Evolutionary conservation across 805 yeast species (phyloP), one percentile per base, ranked within the genome.

Genomic region (Metschnikowia vanudenii): DNA sequence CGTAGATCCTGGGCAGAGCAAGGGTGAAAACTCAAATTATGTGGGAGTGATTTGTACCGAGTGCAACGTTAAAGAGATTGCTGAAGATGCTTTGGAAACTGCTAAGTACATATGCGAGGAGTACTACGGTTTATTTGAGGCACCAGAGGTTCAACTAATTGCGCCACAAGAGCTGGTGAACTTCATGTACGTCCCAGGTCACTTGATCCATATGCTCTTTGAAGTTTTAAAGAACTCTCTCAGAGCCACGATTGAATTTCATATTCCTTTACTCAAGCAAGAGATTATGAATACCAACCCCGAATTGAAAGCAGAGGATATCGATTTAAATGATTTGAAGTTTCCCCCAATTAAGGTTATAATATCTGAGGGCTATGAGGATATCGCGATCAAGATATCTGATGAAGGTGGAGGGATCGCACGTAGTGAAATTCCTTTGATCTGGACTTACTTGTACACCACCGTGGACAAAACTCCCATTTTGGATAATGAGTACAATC

Each of bases 391-490:
- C 56, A 90, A 90, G 64, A 83, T 89, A 51, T 83, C 91, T 24
- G 97, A 89, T 63, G 96, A 89, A 68, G 97, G 97, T 31, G 97
- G 96, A 26, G 97, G 96, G 18, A 88, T 90, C 50, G 87, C 96
- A 2, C 75, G 96, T 50, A 77, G 88, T 50, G 91, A 86, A 45
- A 79, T 87, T 13, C 94, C 96, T 3, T 73, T 86, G 52, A 86
- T 89, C 37, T 90, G 96, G 96, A 87, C 96, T 0, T 89, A 89
- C 63, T 76, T 90, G 64, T 89, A 89, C 68, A 90, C 97, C 3
- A 87, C 96, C 0, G 96, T 90, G 39, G 81, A 82, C 55, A 76
- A 81, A 43, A 78, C 85, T 5, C 92, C 92, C 0, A 76, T 73
- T 18, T 66, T 84, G 40, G 88, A 82, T 49, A 76, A 79, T 2